phyloP scores from a whole-genome alignment of 768 basidiomycete genomes.

The Boletus sp. region DNA sequence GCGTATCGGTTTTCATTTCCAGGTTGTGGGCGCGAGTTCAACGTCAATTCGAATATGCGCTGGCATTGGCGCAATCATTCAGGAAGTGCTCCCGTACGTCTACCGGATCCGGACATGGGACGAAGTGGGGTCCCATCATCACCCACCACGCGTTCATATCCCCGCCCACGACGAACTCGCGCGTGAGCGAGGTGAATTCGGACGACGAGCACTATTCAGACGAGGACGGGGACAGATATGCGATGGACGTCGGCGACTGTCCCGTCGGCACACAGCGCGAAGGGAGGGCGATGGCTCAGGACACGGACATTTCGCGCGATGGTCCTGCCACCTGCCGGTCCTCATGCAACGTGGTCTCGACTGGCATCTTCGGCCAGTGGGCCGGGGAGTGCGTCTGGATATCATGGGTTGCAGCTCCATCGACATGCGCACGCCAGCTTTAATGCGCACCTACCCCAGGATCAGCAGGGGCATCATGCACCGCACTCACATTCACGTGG shows the following conservation, averaged over 20 bases:
- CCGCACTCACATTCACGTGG: constrained; percentile 2
- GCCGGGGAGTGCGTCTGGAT: neutral
- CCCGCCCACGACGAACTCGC: constrained; percentile 30
- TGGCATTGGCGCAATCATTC: constrained; percentile 73
- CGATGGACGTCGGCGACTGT: constrained; percentile 25
- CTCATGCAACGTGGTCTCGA: constrained; percentile 21
- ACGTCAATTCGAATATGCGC: constrained; percentile 84
- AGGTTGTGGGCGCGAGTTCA: constrained; percentile 73
- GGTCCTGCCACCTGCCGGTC: neutral
- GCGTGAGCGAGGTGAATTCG: constrained; percentile 29
- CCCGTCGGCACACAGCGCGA: constrained; percentile 1
- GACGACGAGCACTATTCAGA: constrained; percentile 29
- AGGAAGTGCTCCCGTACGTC: constrained; percentile 21
- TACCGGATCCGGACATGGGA: constrained; percentile 21
- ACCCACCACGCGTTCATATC: constrained; percentile 25
- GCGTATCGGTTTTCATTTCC: constrained; percentile 77
- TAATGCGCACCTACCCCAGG: constrained; percentile 4
- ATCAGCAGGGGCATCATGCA: constrained; percentile 18
- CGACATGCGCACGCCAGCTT: constrained; percentile 8
- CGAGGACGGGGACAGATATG: constrained; percentile 20
- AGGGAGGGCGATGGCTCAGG: constrained; percentile 8
- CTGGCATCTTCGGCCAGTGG: constrained; percentile 26
- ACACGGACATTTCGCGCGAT: constrained; percentile 8
- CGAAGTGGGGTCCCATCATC: constrained; percentile 10
- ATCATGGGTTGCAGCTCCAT: constrained; percentile 17